Base-by-base conservation (phyloP, 73 alveolate genomes). In the Blepharisma stoltei region DNA sequence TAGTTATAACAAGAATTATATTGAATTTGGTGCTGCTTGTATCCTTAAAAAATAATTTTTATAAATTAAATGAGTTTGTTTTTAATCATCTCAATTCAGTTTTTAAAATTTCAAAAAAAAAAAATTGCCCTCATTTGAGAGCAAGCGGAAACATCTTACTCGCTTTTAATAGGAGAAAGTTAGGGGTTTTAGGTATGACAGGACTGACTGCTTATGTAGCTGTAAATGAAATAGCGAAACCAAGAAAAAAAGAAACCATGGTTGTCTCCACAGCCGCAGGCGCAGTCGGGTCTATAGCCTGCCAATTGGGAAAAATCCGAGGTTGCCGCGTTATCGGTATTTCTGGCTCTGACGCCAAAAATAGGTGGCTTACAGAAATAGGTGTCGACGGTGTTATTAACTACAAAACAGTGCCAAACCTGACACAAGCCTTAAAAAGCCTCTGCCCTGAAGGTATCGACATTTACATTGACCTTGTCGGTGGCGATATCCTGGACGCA, bases 201-300 rank as follows among this genome's bases (percentile, higher is more conserved):
- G 73, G 73, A 20, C 73, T 60, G 0, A 60, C 73, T 14, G 73
- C 73, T 14, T 60, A 60, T 60, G 18, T 60, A 14, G 11, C 49
- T 1, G 73, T 60, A 9, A 18, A 8, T 20, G 45, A 60, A 18
- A 25, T 60, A n/a, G 73, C 73, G 11, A 60, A 38, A 25, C 48
- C 73, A 8, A n/a, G 23, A 60, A 14, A 14, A 18, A 18, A 14
- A 5, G 73, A 60, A 18, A 38, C 23, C 5, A 60, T 60, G 73
- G 73, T 77, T 43, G 81, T 77, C 60, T 77, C 84, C 3, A 73
- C 52, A 14, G 84, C 84, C 4, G 84, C 84, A 11, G 84, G 84
- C 7, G 80, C 84, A 43, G 76, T 54, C 2, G 84, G 84, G 32
- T 11, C 81, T 8, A 54, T 77, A 3, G 84, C 68, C 20, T 54